phyloP scores from a whole-genome alignment of 192 early-diverging fungal species.

The Paraglomus brasilianum region DNA sequence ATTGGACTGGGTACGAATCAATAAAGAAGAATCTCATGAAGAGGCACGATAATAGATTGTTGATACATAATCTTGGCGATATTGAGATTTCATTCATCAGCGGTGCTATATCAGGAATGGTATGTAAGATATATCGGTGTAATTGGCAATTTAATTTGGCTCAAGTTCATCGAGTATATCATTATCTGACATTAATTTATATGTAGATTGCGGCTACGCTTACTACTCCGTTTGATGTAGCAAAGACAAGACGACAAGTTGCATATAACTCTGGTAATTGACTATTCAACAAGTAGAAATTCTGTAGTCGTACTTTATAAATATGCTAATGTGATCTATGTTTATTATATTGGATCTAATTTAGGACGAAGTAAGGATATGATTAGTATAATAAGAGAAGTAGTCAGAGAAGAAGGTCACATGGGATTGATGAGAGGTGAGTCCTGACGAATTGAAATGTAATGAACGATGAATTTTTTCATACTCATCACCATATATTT shows the following conservation, averaged over 20 bases:
- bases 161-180: not conserved
- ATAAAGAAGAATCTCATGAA: conserved; percentile 50
- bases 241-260: conserved; percentile 89
- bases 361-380: conserved; percentile 23
- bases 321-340: not conserved
- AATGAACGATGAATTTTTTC: not conserved
- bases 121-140: conserved; percentile 34
- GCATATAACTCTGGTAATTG: conserved; percentile 32
- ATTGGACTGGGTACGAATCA: conserved; percentile 91
- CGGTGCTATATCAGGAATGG: conserved; percentile 84
- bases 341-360: not conserved
- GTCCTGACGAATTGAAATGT: not conserved
- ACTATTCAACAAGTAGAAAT: not conserved
- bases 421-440: conserved; percentile 54
- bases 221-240: conserved; percentile 96
- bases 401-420: conserved; percentile 51
- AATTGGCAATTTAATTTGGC: not conserved
- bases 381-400: conserved; percentile 39
- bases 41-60: conserved; percentile 27
- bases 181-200: not conserved
- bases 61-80: conserved; percentile 39
- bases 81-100: conserved; percentile 73
- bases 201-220: conserved; percentile 73
- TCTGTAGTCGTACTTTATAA: not conserved
- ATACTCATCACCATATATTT: conserved; percentile 6